Percentiles rank a stretch among this genome's conserved stretches.
phyloP scores from a whole-genome alignment of 2,329 filamentous ascomycete species.

The Chalara sp. region DNA sequence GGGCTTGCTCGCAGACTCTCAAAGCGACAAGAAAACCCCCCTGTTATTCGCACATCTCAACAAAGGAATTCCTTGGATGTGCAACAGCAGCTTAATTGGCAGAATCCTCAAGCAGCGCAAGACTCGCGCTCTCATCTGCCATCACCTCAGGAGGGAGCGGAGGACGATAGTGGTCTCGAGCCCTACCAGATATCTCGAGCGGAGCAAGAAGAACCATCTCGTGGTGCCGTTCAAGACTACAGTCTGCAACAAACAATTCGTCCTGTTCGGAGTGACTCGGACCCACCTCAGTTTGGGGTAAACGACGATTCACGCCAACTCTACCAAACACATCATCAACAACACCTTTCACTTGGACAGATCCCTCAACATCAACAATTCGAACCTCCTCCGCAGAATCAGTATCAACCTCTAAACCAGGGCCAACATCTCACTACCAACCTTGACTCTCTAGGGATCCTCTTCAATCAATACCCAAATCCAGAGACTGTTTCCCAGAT shows the following conservation, averaged over 20 bases:
- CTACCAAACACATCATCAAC: slow-evolving; percentile 28
- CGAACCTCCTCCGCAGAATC: slow-evolving; percentile 19
- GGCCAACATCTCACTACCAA: slow-evolving; percentile 26
- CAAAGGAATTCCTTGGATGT: slow-evolving; percentile 32
- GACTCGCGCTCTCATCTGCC: slow-evolving; percentile 20
- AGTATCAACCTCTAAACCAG: slow-evolving; percentile 19
- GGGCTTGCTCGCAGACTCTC: slow-evolving; percentile 48
- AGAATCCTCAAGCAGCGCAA: slow-evolving; percentile 25
- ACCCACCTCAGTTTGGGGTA: slow-evolving; percentile 11
- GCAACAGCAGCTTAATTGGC: slow-evolving; percentile 30
- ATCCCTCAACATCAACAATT: slow-evolving; percentile 19
- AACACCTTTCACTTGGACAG: slow-evolving; percentile 10
- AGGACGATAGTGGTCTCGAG: slow-evolving; percentile 22
- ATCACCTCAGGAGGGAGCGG: slow-evolving; percentile 23
- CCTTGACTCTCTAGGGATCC: slow-evolving; percentile 21
- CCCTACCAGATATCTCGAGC: slow-evolving; percentile 22
- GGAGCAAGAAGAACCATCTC: slow-evolving; percentile 8
- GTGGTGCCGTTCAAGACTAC: slow-evolving; percentile 12
- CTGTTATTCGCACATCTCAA: slow-evolving; percentile 33
- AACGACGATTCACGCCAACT: slow-evolving; percentile 29
- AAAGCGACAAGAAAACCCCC: slow-evolving; percentile 45
- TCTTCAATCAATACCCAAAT: slow-evolving; percentile 35
- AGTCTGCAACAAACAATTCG: slow-evolving; percentile 21
- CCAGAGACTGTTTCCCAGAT: slow-evolving; percentile 55
- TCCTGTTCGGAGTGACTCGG: slow-evolving; percentile 17